Evolutionary conservation across 179 eudicot genomes (phyloP), one percentile per base, ranked within the genome.

Genomic region (Camellia oleifera): DNA sequence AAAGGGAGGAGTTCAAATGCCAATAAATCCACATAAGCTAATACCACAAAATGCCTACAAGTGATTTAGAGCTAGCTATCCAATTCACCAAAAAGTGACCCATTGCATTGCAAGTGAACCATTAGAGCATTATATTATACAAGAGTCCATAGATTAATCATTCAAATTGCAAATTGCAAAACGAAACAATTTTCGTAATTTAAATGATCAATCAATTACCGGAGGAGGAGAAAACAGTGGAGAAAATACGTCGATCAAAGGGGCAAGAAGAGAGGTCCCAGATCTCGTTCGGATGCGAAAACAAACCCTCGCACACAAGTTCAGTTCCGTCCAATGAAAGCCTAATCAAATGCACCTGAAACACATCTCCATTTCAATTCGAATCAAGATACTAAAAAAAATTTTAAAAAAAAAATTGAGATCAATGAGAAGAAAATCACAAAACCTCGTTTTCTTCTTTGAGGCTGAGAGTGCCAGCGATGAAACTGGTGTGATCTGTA

Each of bases 211-310:
- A 77, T 0, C 2, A 57, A 13, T 84, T 90, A 94, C 99, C 97
- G 52, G 91, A 84, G 56, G 91, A 84, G 56, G 89, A 92, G 83
- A 86, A 94, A 13, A 92, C 99, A 7, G 98, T 96, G 50, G 99
- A 92, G 85, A 96, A 96, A 66, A 96, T 87, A 72, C 99, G 94
- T 72, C 91, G 99, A 86, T 96, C 98, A 72, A 89, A 96, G 20
- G 99, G 99, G 81, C 98, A 96, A 60, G 98, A 96, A 82, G 98
- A 88, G 58, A 94, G 90, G 85, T 96, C 98, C 98, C 98, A 96
- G 61, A 96, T 96, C 91, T 94, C 98, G 82, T 94, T 89, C 0
- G 97, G 98, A 74, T 96, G 98, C 74, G 97, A 94, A 81, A 96
- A 96, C 83, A 96, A 79, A 42, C 99, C 99, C 89, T 96, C 99